These are phyloP conservation scores for Brassica balearica DNA, from an alignment of 441 rosid genomes.

Conservation along the genomic window DNA sequence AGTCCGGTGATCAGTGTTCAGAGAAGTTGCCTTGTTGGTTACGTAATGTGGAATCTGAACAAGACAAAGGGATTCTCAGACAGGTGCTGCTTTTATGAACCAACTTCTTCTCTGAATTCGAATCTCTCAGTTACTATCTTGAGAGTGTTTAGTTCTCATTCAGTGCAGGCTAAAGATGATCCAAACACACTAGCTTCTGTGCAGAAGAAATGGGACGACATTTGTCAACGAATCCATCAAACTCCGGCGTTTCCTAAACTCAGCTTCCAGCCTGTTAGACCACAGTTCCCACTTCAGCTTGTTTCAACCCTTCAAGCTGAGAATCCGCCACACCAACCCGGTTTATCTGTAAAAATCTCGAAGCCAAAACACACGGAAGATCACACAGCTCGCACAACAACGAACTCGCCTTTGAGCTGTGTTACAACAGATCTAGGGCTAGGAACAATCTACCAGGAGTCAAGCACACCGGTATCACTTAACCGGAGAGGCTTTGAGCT, in stretches of 20 bases:
- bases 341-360: slow-evolving; percentile 38
- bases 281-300: slow-evolving; percentile 47
- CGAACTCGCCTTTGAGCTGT: slow-evolving; percentile 51
- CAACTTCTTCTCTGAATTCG: slow-evolving; percentile 15
- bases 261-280: slow-evolving; percentile 38
- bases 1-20: slow-evolving; percentile 55
- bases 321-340: slow-evolving; percentile 32
- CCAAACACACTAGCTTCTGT: slow-evolving; percentile 49
- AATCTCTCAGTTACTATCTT: slow-evolving; percentile 30
- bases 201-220: slow-evolving; percentile 69
- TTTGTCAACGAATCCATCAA: slow-evolving; percentile 61
- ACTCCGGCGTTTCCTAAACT: slow-evolving; percentile 48
- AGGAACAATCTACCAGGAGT: slow-evolving; percentile 56
- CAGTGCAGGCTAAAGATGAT: slow-evolving; percentile 74
- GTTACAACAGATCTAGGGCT: slow-evolving; percentile 73
- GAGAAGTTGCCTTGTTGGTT: slow-evolving; percentile 69
- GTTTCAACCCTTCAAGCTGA: slow-evolving; percentile 27
- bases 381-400: slow-evolving; percentile 36
- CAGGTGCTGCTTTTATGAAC: slow-evolving; percentile 50
- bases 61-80: slow-evolving; percentile 43
- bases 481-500: slow-evolving; percentile 39
- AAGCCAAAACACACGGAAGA: slow-evolving; percentile 44
- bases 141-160: slow-evolving; percentile 46
- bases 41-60: slow-evolving; percentile 55
- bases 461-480: slow-evolving; percentile 36